Base-by-base conservation (phyloP, 2,329 filamentous ascomycete genomes). In the Trichophyton benhamiae region DNA sequence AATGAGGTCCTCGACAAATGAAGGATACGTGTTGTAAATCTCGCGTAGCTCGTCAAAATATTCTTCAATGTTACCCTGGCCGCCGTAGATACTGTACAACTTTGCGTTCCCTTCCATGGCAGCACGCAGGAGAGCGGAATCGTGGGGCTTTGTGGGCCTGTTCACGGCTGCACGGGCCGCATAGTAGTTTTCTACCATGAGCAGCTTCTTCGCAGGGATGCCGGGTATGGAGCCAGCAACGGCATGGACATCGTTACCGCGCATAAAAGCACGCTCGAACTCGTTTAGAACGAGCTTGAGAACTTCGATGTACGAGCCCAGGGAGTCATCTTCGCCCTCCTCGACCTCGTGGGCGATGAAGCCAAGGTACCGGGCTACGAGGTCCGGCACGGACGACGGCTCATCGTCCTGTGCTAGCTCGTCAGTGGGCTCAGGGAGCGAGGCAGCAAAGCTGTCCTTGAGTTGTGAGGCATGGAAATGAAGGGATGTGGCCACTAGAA, bases 51-150 rank as follows among this genome's bases (percentile, higher is more conserved):
- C 94, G 68, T 99, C 92, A 70, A 99, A 99, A 77, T 99, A 99
- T 77, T 99, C 95, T 76, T 99, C 92, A 66, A 99, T 97, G 76
- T 99, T 99, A 68, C 94, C 94, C 75, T 99, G 94, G 5, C 94
- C 94, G 63, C 94, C 94, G 67, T 97, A 96, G 64, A 99, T 91
- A 66, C 87, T 91, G 79, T 96, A 99, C 63, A 99, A 83, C 68
- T 84, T 87, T 60, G 91, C 91, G 61, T 86, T 85, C 64, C 84
- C 87, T 65, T 96, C 91, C 55, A 88, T 86, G 8, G 90, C 90
- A 58, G 94, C 92, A 67, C 94, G 84, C 71, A 96, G 84, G 55
- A 99, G 82, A 41, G 94, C 95, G 46, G 95, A 97, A 72, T 96
- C 89, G 74, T 99, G 92, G 30, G 89, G 84, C 77, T 91, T 91